Base-by-base conservation (phyloP, 2,329 filamentous ascomycete genomes). In the Ophiostoma fasciatum region DNA sequence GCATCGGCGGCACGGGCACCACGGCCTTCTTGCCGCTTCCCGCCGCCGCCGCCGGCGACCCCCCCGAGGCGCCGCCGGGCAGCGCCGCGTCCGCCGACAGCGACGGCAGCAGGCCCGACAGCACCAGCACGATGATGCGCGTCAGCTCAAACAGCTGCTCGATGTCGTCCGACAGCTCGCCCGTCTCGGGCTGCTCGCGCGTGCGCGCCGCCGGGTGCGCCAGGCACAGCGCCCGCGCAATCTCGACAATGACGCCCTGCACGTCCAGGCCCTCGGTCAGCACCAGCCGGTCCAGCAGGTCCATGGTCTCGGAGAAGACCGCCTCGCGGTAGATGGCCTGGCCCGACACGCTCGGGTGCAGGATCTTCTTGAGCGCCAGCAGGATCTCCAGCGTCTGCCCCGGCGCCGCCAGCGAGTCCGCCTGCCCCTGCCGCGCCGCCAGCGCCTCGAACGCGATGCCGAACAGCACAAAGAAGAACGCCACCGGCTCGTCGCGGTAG, bases 391-490 rank as follows among this genome's bases (percentile, higher is more conserved):
- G 61, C 7, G 81, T 84, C 52, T 94, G 84, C 45, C 80, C 78
- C 44, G 78, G 77, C 0, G 74, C 75, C 4, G 76, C 77, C 21
- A 85, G 66, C 33, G 77, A 65, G 46, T 81, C 76, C 23, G 61
- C 63, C 33, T 71, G 66, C 17, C 73, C 70, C 5, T 81, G 78
- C 31, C 85, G 76, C 7, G 83, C 84, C 7, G 88, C 88, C 17
- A 98, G 70, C 14, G 92, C 88, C 58, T 98, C 92, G 47, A 98
- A 96, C 0, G 88, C 85, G 39, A 98, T 78, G 10, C 90, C 90
- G 48, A 96, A 98, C 0, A 98, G 69, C 12, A 98, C 88, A 50
- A 98, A 98, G 63, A 98, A 98, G 66, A 98, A 98, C 1, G 90
- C 90, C 2, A 96, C 84, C 1, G 90, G 90, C 53, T 98, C 90